Conservation (phyloP, 306 rosid genomes). For the Pyrus bretschneideri region DNA sequence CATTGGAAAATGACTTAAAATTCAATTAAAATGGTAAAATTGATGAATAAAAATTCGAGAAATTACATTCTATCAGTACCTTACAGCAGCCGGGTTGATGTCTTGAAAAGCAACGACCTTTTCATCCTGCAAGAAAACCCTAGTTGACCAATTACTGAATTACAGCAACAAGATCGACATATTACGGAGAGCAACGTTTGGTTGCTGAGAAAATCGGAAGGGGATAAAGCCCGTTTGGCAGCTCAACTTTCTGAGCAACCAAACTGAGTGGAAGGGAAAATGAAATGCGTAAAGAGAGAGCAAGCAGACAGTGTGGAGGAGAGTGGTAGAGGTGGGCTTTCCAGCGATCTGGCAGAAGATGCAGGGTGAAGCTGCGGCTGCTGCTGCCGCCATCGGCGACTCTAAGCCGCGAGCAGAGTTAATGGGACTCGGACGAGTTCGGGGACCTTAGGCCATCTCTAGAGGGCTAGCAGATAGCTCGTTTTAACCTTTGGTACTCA, state of each 20-base stretch:
- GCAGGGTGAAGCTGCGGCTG: slow-evolving; percentile 17
- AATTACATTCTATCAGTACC: slow-evolving; percentile 18
- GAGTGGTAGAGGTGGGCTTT: slow-evolving; percentile 28
- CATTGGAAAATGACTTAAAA: not conserved
- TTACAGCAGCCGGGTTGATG: slow-evolving; percentile 52
- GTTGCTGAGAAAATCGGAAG: not conserved
- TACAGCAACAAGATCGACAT: not conserved
- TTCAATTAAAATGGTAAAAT: not conserved
- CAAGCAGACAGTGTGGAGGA: slow-evolving; percentile 40
- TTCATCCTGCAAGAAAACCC: slow-evolving; percentile 39
- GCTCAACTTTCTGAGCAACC: not conserved
- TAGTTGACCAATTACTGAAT: slow-evolving; percentile 20
- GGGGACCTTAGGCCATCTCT: too few species aligned
- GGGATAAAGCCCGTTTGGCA: not conserved
- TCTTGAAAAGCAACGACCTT: slow-evolving; percentile 58
- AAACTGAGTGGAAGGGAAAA: not conserved
- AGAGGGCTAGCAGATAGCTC: too few species aligned
- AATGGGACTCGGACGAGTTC: not conserved
- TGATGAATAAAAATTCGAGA: not conserved
- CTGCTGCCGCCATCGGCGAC: slow-evolving; percentile 38
- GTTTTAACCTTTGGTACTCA: too few species aligned
- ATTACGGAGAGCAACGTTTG: not conserved
- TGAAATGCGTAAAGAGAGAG: not conserved
- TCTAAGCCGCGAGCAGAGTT: not conserved
- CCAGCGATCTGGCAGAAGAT: slow-evolving; percentile 54